A percentile compares a stretch with the other conserved stretches of the same genome.
Conservation (phyloP, 805 yeast genomes). For the Saccharomycopsis fermentans region DNA sequence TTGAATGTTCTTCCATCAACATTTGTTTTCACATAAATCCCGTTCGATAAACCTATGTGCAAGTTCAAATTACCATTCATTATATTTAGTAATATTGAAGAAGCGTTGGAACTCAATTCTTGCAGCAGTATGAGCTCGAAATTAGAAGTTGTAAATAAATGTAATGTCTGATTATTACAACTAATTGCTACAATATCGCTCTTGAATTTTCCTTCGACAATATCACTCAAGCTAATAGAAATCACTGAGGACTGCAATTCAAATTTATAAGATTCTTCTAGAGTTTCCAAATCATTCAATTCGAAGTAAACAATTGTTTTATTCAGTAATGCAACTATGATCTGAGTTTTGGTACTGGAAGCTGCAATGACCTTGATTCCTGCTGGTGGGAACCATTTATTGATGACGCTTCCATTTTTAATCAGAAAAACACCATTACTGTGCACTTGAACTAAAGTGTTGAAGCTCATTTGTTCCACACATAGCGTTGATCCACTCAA, state of each 20-base stretch:
- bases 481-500: constrained; percentile 50
- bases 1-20: constrained; percentile 54
- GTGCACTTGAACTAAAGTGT: constrained; percentile 64
- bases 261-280: constrained; percentile 59
- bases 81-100: constrained; percentile 30
- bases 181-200: constrained; percentile 62
- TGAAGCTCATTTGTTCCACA: constrained; percentile 55
- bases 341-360: constrained; percentile 54
- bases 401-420: constrained; percentile 24
- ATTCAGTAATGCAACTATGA: constrained; percentile 61
- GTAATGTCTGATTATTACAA: constrained; percentile 57
- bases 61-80: constrained; percentile 31
- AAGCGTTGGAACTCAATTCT: constrained; percentile 41
- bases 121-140: constrained; percentile 50
- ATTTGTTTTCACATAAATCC: constrained; percentile 59
- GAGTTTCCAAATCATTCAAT: constrained; percentile 46
- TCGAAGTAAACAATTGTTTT: constrained; percentile 78
- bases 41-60: constrained; percentile 78
- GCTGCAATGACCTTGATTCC: constrained; percentile 57
- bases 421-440: constrained; percentile 59
- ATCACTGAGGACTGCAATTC: constrained; percentile 45
- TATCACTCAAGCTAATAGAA: constrained; percentile 36
- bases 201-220: constrained; percentile 36
- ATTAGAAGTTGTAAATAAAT: constrained; percentile 51
- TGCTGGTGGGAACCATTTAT: constrained; percentile 78